These are phyloP conservation scores for Tanacetum coccineum DNA, from an alignment of 129 eudicot species.

Conservation along the genomic window DNA sequence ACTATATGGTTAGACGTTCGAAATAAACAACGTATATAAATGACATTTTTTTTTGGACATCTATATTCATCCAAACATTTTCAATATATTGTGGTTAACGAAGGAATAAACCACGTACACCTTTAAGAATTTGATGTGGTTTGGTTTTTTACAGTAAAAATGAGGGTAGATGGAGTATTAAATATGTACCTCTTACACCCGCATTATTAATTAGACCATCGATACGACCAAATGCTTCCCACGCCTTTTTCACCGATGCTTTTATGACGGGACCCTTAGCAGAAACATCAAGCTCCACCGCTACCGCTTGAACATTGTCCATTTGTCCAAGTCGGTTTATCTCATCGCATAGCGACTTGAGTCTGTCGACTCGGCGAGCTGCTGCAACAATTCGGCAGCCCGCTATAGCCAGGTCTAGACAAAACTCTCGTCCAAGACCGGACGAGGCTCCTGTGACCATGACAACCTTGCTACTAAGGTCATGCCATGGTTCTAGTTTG, in stretches of 20 bases:
- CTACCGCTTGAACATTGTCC: not conserved
- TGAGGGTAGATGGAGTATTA: not conserved
- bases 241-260: not conserved
- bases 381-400: not conserved
- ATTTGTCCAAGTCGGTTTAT: not conserved
- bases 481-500: not conserved
- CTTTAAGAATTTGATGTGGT: not conserved
- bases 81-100: too few species aligned
- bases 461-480: not conserved
- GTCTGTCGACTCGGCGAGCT: not conserved
- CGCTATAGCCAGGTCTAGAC: not conserved
- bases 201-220: not conserved
- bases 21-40: too few species aligned
- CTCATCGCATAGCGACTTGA: not conserved
- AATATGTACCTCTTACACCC: not conserved
- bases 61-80: too few species aligned
- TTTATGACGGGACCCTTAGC: not conserved
- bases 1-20: too few species aligned
- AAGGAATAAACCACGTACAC: not conserved
- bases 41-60: too few species aligned
- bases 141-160: not conserved
- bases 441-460: constrained; percentile 1
- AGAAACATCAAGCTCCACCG: not conserved
- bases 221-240: not conserved
- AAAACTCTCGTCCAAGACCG: not conserved